These are phyloP conservation scores for Metarhizium brunneum DNA, from an alignment of 2,329 filamentous ascomycete species.

Conservation along the genomic window DNA sequence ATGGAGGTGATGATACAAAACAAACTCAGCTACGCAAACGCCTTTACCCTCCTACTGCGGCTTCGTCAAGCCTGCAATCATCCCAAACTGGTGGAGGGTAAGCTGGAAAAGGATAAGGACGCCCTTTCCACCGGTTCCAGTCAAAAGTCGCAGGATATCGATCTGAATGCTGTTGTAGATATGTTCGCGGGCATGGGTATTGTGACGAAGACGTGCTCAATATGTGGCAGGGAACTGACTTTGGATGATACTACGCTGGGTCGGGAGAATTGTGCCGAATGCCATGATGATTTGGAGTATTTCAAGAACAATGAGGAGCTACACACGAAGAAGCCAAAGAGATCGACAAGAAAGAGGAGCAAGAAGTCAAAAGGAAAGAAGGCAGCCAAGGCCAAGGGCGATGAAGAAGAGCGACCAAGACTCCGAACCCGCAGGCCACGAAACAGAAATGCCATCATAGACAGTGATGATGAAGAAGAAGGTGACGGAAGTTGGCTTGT, in stretches of 20 bases:
- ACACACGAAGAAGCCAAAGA: conserved; percentile 26
- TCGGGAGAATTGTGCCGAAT: conserved; percentile 59
- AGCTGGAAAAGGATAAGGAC: conserved; percentile 81
- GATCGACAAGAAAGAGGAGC: conserved; percentile 20
- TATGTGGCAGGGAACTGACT: conserved; percentile 65
- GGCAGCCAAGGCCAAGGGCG: conserved; percentile 6
- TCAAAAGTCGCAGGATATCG: conserved; percentile 46
- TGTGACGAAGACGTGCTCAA: conserved; percentile 67
- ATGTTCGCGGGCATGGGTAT: conserved; percentile 80
- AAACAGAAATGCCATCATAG: conserved; percentile 48
- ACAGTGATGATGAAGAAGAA: conserved; percentile 62
- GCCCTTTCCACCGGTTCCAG: conserved; percentile 58
- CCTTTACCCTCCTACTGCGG: conserved; percentile 82
- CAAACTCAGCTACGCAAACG: conserved; percentile 83
- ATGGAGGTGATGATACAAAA: conserved; percentile 82
- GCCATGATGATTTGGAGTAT: conserved; percentile 62
- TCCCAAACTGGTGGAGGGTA: conserved; percentile 75
- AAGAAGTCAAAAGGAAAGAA: conserved; percentile 25
- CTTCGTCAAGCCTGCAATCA: conserved; percentile 93
- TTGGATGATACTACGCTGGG: conserved; percentile 31
- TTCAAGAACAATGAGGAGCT: conserved; percentile 40
- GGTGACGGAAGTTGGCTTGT: conserved; percentile 75
- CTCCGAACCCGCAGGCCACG: conserved; percentile 22
- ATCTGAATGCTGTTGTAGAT: conserved; percentile 76
- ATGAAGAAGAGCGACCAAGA: conserved; percentile 13